Conservation (phyloP, 306 rosid species). For the Quercus rubra region DNA sequence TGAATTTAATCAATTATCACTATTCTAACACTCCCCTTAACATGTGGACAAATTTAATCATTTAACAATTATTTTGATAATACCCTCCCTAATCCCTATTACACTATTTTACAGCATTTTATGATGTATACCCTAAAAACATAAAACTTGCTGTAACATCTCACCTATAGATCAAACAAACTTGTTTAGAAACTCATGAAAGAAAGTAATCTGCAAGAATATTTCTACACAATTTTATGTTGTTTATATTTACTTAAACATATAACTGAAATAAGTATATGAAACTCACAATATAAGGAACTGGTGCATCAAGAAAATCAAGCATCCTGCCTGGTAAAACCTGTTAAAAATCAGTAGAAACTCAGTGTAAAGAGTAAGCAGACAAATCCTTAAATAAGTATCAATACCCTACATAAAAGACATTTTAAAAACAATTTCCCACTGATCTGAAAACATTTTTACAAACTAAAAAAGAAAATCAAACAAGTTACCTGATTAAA, state of each 20-base stretch:
- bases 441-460: neutral
- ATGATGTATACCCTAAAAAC: neutral
- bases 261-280: neutral
- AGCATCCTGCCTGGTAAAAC: conserved; percentile 75
- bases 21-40: too few relatives aligned
- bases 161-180: neutral
- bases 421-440: neutral
- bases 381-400: neutral
- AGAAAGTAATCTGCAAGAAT: neutral
- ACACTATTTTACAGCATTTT: neutral
- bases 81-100: neutral
- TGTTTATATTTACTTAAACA: neutral
- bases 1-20: too few relatives aligned
- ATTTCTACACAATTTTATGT: neutral
- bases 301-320: conserved; percentile 97
- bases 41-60: too few relatives aligned
- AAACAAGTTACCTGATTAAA: neutral
- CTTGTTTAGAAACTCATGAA: neutral
- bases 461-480: neutral
- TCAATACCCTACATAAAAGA: conserved; percentile 1
- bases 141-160: neutral
- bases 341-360: conserved; percentile 43
- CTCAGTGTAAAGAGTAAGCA: conserved; percentile 17
- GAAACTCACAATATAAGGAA: conserved; percentile 86
- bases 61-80: too few relatives aligned